A percentile compares a stretch with the other conserved stretches of the same genome.
These are phyloP conservation scores for Elsinoe batatas DNA, from an alignment of 2,329 filamentous ascomycete species.

Conservation along the genomic window DNA sequence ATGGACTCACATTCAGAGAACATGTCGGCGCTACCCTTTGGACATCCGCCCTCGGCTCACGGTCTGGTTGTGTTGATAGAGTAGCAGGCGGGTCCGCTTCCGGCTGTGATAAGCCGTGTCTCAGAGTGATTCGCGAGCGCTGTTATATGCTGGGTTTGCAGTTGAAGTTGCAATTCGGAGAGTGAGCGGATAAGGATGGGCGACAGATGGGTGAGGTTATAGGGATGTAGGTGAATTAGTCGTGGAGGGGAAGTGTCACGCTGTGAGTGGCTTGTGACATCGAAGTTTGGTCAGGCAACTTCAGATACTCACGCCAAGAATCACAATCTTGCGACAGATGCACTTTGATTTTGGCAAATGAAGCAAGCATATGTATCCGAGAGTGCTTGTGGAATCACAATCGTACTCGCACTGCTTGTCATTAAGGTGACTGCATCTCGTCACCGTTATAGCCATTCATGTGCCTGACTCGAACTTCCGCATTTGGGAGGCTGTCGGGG, in stretches of 20 bases:
- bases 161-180: too few species aligned
- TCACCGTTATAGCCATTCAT: neutral
- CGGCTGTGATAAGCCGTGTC: constrained; percentile 10
- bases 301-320: neutral
- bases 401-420: too few species aligned
- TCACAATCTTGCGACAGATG: neutral
- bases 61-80: constrained; percentile 4
- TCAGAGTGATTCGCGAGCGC: neutral
- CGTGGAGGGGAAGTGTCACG: constrained; percentile 1
- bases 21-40: constrained; percentile 40
- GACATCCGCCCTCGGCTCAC: neutral
- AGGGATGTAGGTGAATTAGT: neutral
- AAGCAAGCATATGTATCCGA: too few species aligned
- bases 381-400: too few species aligned
- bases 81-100: constrained; percentile 7
- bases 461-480: constrained; percentile 3
- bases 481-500: neutral
- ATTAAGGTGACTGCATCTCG: neutral
- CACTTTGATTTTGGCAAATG: neutral
- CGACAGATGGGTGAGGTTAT: neutral
- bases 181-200: neutral
- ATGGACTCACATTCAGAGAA: constrained; percentile 75
- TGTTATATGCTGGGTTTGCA: neutral
- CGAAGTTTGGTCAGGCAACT: constrained; percentile 7
- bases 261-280: constrained; percentile 12